Percentiles rank a stretch among this genome's conserved stretches.
Conservation (phyloP, 108 stramenopile species). For the Skeletonema costatum region DNA sequence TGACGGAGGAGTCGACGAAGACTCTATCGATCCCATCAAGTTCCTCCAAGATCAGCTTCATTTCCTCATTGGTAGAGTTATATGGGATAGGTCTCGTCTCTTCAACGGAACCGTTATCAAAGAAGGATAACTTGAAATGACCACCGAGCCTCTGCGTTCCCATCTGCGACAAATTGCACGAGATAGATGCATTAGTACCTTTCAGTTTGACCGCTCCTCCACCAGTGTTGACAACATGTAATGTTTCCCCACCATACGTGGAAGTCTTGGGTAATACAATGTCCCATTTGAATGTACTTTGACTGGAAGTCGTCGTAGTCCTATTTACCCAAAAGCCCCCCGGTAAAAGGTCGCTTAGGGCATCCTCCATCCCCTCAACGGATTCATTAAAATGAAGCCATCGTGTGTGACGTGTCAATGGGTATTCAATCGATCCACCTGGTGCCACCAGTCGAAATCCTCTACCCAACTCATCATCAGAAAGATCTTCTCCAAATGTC, state of each 20-base stretch:
- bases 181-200: slow-evolving; percentile 25
- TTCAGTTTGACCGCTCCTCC: slow-evolving; percentile 28
- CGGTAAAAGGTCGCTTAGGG: slow-evolving; percentile 33
- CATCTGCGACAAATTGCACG: slow-evolving; percentile 8
- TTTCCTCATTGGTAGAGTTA: slow-evolving; percentile 40
- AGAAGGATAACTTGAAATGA: slow-evolving; percentile 19
- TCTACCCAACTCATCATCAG: slow-evolving; percentile 34
- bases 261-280: slow-evolving; percentile 32
- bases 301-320: slow-evolving; percentile 14
- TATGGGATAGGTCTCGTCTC: slow-evolving; percentile 26
- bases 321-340: slow-evolving; percentile 34
- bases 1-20: slow-evolving; percentile 24
- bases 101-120: slow-evolving; percentile 15
- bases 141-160: slow-evolving; percentile 19
- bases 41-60: slow-evolving; percentile 28
- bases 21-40: slow-evolving; percentile 23
- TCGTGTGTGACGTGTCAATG: slow-evolving; percentile 21
- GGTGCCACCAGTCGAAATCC: slow-evolving; percentile 38
- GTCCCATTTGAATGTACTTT: slow-evolving; percentile 37
- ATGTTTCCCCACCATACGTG: slow-evolving; percentile 29
- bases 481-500: slow-evolving; percentile 12
- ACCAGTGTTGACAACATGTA: slow-evolving; percentile 23
- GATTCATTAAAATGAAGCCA: slow-evolving; percentile 46
- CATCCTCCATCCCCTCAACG: slow-evolving; percentile 33
- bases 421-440: slow-evolving; percentile 23